Percentiles rank a stretch among this genome's conserved stretches.
phyloP scores from a whole-genome alignment of 495 filamentous ascomycete genomes.

The Lasiosphaeria hispida region DNA sequence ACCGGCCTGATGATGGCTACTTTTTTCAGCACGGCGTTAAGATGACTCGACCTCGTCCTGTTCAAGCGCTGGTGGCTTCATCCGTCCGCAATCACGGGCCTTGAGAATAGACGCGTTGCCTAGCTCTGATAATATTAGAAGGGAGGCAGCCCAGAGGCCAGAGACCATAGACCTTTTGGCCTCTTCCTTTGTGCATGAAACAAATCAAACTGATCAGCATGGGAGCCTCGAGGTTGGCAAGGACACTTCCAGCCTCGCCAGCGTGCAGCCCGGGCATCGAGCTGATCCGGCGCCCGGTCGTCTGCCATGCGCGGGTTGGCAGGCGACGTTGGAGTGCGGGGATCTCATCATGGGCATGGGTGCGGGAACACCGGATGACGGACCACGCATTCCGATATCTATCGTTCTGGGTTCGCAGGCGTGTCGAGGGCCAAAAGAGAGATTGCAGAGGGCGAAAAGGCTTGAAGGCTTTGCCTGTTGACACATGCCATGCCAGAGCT shows the following conservation, averaged over 20 bases:
- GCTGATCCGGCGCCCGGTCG: slow-evolving; percentile 22
- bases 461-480: slow-evolving; percentile 8
- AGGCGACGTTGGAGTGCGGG: not conserved
- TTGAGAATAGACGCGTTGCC: no score
- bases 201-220: slow-evolving; percentile 13
- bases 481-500: slow-evolving; percentile 27
- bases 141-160: not conserved
- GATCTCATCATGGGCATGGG: not conserved
- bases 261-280: slow-evolving; percentile 12
- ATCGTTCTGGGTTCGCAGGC: not conserved
- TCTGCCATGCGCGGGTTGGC: slow-evolving; percentile 1
- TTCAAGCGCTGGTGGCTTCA: not conserved
- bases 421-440: not conserved
- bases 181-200: slow-evolving; percentile 10
- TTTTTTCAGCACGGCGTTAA: no score
- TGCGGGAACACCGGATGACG: slow-evolving; percentile 19
- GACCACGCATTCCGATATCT: slow-evolving; percentile 15
- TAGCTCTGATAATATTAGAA: no score
- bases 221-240: slow-evolving; percentile 3
- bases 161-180: not conserved
- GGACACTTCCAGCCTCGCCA: not conserved
- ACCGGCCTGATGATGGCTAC: not conserved
- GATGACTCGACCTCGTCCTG: no score
- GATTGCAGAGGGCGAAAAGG: slow-evolving; percentile 8
- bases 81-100: no score